phyloP scores from a whole-genome alignment of 2,329 filamentous ascomycete genomes.

The Colletotrichum horii region DNA sequence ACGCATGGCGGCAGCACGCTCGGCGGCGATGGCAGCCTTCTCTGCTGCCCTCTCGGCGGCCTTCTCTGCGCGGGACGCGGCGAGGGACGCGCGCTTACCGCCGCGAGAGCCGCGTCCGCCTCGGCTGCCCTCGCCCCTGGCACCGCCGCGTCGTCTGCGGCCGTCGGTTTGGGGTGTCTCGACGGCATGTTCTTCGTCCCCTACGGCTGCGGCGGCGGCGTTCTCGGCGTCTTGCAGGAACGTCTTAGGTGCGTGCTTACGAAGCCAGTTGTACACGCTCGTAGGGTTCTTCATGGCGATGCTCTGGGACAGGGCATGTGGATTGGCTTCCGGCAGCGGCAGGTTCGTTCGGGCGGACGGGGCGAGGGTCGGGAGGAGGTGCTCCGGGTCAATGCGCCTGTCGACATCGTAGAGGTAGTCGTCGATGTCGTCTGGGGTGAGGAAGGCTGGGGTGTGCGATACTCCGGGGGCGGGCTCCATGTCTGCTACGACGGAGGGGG shows the following conservation, averaged over 20 bases:
- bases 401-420: slow-evolving; percentile 75
- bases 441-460: slow-evolving; percentile 66
- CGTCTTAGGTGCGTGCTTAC: slow-evolving; percentile 81
- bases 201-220: slow-evolving; percentile 34
- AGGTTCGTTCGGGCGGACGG: slow-evolving; percentile 43
- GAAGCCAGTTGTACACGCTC: slow-evolving; percentile 95
- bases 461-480: slow-evolving; percentile 56
- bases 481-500: slow-evolving; percentile 60
- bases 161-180: slow-evolving; percentile 26
- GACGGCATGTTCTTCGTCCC: slow-evolving; percentile 44
- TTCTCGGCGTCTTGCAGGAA: slow-evolving; percentile 79
- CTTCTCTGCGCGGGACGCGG: slow-evolving; percentile 33
- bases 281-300: slow-evolving; percentile 72
- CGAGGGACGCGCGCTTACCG: slow-evolving; percentile 37
- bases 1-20: slow-evolving; percentile 34
- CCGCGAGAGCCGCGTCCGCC: slow-evolving; percentile 24
- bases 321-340: slow-evolving; percentile 34
- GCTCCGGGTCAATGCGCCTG: slow-evolving; percentile 46
- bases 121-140: slow-evolving; percentile 9
- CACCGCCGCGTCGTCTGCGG: slow-evolving; percentile 26
- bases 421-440: slow-evolving; percentile 74
- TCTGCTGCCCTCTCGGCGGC: slow-evolving; percentile 43
- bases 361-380: slow-evolving; percentile 55
- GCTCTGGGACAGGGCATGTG: slow-evolving; percentile 41
- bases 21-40: slow-evolving; percentile 26